phyloP scores from a whole-genome alignment of 257 asterid species.

The Orobanche coerulescens region DNA sequence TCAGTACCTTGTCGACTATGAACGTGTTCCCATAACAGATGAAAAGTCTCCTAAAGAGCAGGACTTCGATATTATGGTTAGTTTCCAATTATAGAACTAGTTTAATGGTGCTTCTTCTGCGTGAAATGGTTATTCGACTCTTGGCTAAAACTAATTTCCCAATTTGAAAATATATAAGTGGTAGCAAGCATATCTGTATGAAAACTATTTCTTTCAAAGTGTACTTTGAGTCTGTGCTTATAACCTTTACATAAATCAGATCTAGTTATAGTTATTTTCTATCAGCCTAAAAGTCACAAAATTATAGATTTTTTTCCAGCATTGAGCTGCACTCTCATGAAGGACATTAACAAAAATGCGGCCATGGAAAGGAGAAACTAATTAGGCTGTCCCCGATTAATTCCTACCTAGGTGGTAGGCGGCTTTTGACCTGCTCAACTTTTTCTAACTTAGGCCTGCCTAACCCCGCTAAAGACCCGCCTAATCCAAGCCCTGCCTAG shows the following conservation, averaged over 20 bases:
- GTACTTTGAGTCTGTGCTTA: neutral
- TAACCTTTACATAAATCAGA: neutral
- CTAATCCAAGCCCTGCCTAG: too few species aligned
- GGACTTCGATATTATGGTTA: conserved; percentile 90
- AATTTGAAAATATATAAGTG: neutral
- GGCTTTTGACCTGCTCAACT: too few species aligned
- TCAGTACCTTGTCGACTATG: conserved; percentile 84
- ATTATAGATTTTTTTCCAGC: too few species aligned
- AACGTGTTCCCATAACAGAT: conserved; percentile 92
- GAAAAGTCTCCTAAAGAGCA: conserved; percentile 96
- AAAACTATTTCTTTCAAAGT: neutral
- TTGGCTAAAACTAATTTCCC: neutral
- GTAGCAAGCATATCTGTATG: neutral
- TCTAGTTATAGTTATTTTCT: neutral
- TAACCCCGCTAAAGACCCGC: too few species aligned
- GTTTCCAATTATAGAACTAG: conserved; percentile 25
- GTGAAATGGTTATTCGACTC: neutral
- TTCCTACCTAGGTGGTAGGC: too few species aligned
- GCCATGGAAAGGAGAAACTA: neutral
- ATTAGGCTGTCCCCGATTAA: too few species aligned
- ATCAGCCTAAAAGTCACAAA: neutral
- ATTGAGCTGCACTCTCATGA: neutral
- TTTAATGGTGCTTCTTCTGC: conserved; percentile 3
- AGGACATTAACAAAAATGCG: neutral
- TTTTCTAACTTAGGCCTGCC: too few species aligned